Base-by-base conservation (phyloP, 768 basidiomycete species). In the Suillus clintonianus region DNA sequence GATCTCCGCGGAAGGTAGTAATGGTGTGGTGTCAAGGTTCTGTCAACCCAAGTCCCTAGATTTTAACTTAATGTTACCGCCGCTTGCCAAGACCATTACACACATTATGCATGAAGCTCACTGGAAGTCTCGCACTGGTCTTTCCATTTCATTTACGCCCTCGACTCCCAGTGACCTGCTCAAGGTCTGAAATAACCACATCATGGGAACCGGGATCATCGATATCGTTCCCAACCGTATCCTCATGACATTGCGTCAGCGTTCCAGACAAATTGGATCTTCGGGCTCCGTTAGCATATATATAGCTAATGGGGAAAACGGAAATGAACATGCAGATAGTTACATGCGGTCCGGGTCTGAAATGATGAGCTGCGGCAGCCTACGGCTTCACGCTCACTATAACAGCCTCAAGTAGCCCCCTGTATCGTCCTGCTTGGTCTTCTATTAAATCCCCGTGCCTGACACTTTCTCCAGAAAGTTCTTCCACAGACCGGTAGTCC, bases 251-350 rank as follows among this genome's bases (percentile, higher is more conserved):
- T 47, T 6, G 27, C 48, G 27, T 50, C 27, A 50, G 24, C 48
- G 48, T 17, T 10, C 15, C 5, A 50, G 48, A 50, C 48, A 50
- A 50, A 50, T 17, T 8, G 24, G 7, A 80, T 93, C 94, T 74
- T 98, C 95, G 39, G 96, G 86, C 77, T 98, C 97, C 7, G 89
- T 89, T 1, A 74, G 98, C 96, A 3, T 27, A 95, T 94, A 27
- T 50, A 10, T 27, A 9, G 27, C 45, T 24, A 22, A 48, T 48
- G 48, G 48, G 27, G 27, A 30, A 24, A 36, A 13, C 48, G 48
- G 48, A 50, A 27, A 50, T 50, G 24, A 27, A 50, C 3, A 47
- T 47, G 5, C 22, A 14, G n/a, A 22, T 22, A n/a, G 43, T 4
- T 13, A 11, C 11, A 4, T 22, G 45, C 45, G 22, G 45, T 45